These are phyloP conservation scores for Metroxylon sagu DNA, from an alignment of 176 grass and related monocot genomes.

Conservation along the genomic window DNA sequence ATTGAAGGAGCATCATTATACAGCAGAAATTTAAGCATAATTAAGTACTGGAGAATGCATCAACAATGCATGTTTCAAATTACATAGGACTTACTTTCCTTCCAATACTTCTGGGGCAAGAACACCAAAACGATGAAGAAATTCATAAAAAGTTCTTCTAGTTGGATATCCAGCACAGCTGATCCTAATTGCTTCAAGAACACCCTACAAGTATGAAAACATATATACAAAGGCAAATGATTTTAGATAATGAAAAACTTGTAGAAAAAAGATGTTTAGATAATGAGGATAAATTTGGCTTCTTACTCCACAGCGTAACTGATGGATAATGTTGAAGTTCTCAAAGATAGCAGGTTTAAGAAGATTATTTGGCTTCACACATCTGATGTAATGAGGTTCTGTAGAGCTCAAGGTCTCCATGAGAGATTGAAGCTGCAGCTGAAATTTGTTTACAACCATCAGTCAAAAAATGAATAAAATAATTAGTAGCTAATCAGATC, in stretches of 20 bases:
- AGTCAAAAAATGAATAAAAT: not conserved
- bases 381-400: constrained; percentile 96
- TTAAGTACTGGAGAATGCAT: not conserved
- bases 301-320: constrained; percentile 91
- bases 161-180: constrained; percentile 98
- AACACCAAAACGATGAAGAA: constrained; percentile 84
- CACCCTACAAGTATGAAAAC: constrained; percentile 40
- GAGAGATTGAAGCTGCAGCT: constrained; percentile 86
- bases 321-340: constrained; percentile 80
- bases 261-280: not conserved
- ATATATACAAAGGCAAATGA: not conserved
- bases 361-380: constrained; percentile 94
- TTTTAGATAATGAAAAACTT: too few species aligned
- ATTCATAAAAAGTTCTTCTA: constrained; percentile 87
- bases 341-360: constrained; percentile 92
- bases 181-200: constrained; percentile 98
- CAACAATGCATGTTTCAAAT: constrained; percentile 7
- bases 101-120: constrained; percentile 90
- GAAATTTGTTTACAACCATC: constrained; percentile 16
- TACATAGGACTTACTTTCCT: constrained; percentile 47
- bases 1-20: not conserved
- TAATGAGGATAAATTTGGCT: not conserved
- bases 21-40: not conserved
- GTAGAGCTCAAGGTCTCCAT: constrained; percentile 93
- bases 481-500: too few species aligned